Conservation (phyloP, 208 protist genomes). For the Balamuthia mandrillaris region DNA sequence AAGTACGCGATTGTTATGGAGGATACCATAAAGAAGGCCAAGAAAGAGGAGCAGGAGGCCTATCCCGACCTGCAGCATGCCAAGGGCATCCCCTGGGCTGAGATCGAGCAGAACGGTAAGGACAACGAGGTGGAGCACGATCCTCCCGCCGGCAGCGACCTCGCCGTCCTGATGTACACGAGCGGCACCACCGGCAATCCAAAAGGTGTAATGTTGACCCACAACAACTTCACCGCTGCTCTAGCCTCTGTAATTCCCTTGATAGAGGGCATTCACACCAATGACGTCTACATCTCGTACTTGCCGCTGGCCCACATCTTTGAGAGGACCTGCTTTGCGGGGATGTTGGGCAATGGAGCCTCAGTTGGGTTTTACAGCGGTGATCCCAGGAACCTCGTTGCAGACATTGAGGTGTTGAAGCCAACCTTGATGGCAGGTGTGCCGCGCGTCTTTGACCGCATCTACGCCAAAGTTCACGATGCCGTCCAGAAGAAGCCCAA, state of each 20-base stretch:
- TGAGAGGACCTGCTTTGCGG: constrained; percentile 51
- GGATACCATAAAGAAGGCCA: too few species aligned
- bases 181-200: constrained; percentile 69
- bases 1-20: too few species aligned
- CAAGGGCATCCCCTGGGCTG: too few species aligned
- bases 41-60: too few species aligned
- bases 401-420: neutral
- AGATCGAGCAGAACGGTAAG: too few species aligned
- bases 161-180: constrained; percentile 63
- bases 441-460: neutral
- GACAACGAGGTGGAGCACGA: constrained; percentile 8
- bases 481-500: neutral
- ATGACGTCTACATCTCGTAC: constrained; percentile 70
- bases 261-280: neutral
- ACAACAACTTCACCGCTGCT: constrained; percentile 43
- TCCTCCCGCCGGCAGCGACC: constrained; percentile 34
- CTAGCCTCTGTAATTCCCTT: constrained; percentile 37
- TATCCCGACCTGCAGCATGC: too few species aligned
- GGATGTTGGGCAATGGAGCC: constrained; percentile 35
- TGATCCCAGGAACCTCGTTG: neutral
- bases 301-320: constrained; percentile 81
- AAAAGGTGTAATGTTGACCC: constrained; percentile 65
- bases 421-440: neutral
- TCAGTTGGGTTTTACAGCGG: constrained; percentile 70
- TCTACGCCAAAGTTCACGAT: neutral